Conservation (phyloP, 2,329 filamentous ascomycete genomes). For the Pseudogymnoascus sp. region DNA sequence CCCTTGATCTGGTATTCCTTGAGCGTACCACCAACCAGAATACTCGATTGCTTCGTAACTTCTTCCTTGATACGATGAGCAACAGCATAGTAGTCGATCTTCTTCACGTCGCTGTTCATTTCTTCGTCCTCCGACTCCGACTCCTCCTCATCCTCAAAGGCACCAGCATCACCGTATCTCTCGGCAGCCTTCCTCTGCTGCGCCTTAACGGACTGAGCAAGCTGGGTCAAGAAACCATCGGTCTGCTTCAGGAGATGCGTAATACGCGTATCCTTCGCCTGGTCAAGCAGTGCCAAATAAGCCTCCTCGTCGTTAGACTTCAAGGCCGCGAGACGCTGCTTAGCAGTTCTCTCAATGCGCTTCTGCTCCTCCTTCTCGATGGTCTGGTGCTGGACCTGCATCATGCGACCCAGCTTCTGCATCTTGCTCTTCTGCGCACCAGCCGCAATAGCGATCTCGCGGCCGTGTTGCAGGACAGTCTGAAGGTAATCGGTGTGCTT, state of each 20-base stretch:
- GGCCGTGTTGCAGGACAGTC: slow-evolving; percentile 73
- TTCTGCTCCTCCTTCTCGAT: slow-evolving; percentile 99
- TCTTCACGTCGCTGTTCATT: slow-evolving; percentile 58
- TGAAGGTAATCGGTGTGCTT: slow-evolving; percentile 89
- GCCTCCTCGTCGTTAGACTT: slow-evolving; percentile 99
- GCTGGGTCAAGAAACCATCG: slow-evolving; percentile 92
- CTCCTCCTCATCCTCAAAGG: slow-evolving; percentile 44
- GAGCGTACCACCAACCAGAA: slow-evolving; percentile 81
- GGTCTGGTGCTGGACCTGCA: slow-evolving; percentile 83
- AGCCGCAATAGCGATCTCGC: slow-evolving; percentile 64
- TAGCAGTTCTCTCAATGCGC: slow-evolving; percentile 91
- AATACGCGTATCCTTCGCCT: slow-evolving; percentile 98
- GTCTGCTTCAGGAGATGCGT: slow-evolving; percentile 95
- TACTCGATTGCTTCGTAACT: slow-evolving; percentile 70
- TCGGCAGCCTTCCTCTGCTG: slow-evolving; percentile 81
- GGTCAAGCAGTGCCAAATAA: slow-evolving; percentile 93
- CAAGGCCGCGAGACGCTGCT: slow-evolving; percentile 97
- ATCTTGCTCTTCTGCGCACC: slow-evolving; percentile 62
- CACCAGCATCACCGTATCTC: slow-evolving; percentile 58
- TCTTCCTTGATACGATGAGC: slow-evolving; percentile 94
- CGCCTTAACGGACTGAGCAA: slow-evolving; percentile 86
- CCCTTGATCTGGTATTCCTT: slow-evolving; percentile 99
- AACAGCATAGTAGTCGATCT: slow-evolving; percentile 98
- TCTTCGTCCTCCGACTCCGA: slow-evolving; percentile 64
- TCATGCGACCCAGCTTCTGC: slow-evolving; percentile 80